phyloP scores from a whole-genome alignment of 2,329 filamentous ascomycete genomes.

The Penicillium sp. region DNA sequence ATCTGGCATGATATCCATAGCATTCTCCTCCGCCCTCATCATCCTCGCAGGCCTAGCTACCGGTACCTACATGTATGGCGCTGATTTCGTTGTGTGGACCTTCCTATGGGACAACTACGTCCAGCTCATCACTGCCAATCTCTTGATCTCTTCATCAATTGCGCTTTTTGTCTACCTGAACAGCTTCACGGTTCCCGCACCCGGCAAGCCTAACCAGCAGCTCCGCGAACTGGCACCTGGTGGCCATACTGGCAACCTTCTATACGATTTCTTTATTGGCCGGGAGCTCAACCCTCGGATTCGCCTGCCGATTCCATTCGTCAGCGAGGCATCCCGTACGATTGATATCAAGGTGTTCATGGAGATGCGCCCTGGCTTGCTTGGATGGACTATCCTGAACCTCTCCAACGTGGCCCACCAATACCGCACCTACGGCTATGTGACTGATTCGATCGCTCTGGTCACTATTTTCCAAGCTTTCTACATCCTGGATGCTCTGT shows the following conservation, averaged over 20 bases:
- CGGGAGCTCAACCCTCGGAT: conserved; percentile 91
- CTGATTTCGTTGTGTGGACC: conserved; percentile 85
- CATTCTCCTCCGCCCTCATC: conserved; percentile 73
- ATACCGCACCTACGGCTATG: conserved; percentile 78
- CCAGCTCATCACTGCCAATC: conserved; percentile 80
- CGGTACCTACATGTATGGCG: conserved; percentile 75
- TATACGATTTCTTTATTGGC: conserved; percentile 97
- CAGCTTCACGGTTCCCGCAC: conserved; percentile 75
- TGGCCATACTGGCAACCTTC: conserved; percentile 77
- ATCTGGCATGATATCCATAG: conserved; percentile 47
- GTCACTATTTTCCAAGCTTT: conserved; percentile 76
- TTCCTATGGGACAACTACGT: conserved; percentile 92
- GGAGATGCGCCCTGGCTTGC: conserved; percentile 88
- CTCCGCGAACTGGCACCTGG: conserved; percentile 79
- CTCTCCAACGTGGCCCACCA: conserved; percentile 84
- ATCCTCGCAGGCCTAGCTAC: conserved; percentile 72
- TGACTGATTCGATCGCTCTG: conserved; percentile 84
- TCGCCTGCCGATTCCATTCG: conserved; percentile 65
- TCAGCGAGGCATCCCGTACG: conserved; percentile 64
- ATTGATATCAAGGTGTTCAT: conserved; percentile 89
- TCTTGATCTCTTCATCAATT: conserved; percentile 72
- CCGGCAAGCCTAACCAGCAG: conserved; percentile 65
- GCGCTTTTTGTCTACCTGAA: conserved; percentile 78
- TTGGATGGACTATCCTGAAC: conserved; percentile 86
- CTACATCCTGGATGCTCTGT: conserved; percentile 82